These are phyloP conservation scores for Xylaria cubensis DNA, from an alignment of 495 filamentous ascomycete species.

Conservation along the genomic window DNA sequence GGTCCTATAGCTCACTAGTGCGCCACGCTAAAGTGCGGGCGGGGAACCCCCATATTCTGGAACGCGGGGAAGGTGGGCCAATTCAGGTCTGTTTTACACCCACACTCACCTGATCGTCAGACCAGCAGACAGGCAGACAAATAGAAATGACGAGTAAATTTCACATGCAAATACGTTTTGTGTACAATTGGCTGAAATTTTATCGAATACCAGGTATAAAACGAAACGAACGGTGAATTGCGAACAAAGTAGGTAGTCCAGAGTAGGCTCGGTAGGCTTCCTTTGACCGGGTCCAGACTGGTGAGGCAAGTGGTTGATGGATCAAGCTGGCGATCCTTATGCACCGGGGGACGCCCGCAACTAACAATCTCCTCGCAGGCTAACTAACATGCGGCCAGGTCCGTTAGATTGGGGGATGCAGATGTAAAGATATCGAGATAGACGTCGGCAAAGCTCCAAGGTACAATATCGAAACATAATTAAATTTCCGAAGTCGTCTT, in stretches of 20 bases:
- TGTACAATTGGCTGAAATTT: not conserved
- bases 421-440: not conserved
- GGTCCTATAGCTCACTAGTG: not conserved
- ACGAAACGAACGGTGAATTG: not conserved
- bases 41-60: constrained; percentile 10
- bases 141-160: not conserved
- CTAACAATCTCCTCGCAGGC: not conserved
- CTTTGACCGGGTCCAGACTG: not conserved
- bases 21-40: constrained; percentile 2
- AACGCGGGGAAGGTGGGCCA: constrained; percentile 26
- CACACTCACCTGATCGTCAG: constrained; percentile 22
- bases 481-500: not conserved
- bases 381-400: not conserved
- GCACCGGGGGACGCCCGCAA: not conserved
- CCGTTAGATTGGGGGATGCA: not conserved
- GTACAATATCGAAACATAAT: not conserved
- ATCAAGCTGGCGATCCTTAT: constrained; percentile 2
- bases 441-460: not conserved
- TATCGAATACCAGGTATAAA: not conserved
- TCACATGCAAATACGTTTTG: not conserved
- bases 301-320: not conserved
- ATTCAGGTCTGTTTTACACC: not conserved
- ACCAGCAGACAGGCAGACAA: not conserved
- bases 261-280: not conserved
- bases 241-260: not conserved